Base-by-base conservation (phyloP, 2,329 filamentous ascomycete genomes). In the Stachybotrys echinatus region DNA sequence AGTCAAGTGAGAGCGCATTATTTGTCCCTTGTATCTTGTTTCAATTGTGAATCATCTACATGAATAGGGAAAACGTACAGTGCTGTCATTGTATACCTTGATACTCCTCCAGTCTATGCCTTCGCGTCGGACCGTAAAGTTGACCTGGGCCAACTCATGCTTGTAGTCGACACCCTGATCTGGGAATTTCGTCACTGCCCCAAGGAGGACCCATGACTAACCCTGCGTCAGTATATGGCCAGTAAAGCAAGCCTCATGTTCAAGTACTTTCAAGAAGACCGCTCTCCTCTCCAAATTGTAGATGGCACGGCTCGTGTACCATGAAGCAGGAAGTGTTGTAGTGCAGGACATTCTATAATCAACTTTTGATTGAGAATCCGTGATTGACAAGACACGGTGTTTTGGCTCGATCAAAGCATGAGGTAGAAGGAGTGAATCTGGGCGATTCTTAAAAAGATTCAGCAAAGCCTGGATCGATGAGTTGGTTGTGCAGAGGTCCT, bases 1-100 rank as follows among this genome's bases (percentile, higher is more conserved):
- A 0, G 78, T 81, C 39, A 79, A 38, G 43, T 58, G 49, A 34
- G 50, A 51, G 4, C 54, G 55, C 23, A 58, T 52, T 18, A 54
- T 38, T 3, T 45, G 23, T 31, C 52, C 55, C 55, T 58, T 4
- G 40, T 6, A n/a, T 23, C 17, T 6, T 18, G 19, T 34, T 34
- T 10, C 27, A 10, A 8, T 34, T 34, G 27, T 34, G 10, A 8
- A 10, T 34, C 27, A 5, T 50, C 21, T 17, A 4, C 18, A 39
- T 44, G 17, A 22, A 40, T 12, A n/a, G 8, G 5, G 10, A 12
- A 18, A 18, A 45, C 22, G 1, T 45, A 45, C 50, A 7, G 48
- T 39, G 1, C 12, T 2, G 2, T 22, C 18, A 1, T 27, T 45
- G 21, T 39, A 47, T 6, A 51, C 42, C 23, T 50, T 51, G 37